Percentiles rank a stretch among this genome's conserved stretches.
Evolutionary conservation across 345 rosid genomes (phyloP).

Genomic region (Eucalyptus rudis): DNA sequence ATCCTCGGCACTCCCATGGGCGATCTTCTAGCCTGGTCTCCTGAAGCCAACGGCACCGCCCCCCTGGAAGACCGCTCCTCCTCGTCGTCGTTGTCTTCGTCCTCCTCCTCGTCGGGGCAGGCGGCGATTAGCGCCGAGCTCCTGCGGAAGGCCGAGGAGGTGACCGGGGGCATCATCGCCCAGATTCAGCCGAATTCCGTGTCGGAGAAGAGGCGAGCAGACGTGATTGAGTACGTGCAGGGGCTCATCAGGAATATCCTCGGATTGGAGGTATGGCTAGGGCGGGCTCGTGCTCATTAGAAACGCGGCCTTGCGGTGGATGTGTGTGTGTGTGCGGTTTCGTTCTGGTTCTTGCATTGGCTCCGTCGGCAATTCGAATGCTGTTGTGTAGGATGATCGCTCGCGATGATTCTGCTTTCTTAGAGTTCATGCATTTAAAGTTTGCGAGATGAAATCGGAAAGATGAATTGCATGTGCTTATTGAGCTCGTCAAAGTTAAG

Average conservation of each 20-base stretch:
- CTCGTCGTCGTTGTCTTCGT: constrained; percentile 8
- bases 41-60: constrained; percentile 22
- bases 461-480: background rate
- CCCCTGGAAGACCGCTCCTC: constrained; percentile 24
- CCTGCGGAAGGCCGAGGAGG: constrained; percentile 57
- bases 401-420: background rate
- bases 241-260: constrained; percentile 25
- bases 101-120: constrained; percentile 12
- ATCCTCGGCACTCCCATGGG: constrained; percentile 33
- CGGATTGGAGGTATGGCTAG: constrained; percentile 41
- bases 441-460: background rate
- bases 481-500: background rate
- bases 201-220: constrained; percentile 59
- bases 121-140: constrained; percentile 21
- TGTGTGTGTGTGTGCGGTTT: background rate
- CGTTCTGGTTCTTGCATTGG: background rate
- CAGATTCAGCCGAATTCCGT: constrained; percentile 55
- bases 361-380: background rate
- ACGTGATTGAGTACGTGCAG: constrained; percentile 58
- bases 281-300: background rate
- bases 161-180: constrained; percentile 42
- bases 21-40: constrained; percentile 56
- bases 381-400: background rate
- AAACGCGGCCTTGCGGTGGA: background rate
- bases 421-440: background rate